Percentiles rank a stretch among this genome's conserved stretches.
These are phyloP conservation scores for Pezicula radicicola DNA, from an alignment of 2,329 filamentous ascomycete genomes.

Conservation along the genomic window DNA sequence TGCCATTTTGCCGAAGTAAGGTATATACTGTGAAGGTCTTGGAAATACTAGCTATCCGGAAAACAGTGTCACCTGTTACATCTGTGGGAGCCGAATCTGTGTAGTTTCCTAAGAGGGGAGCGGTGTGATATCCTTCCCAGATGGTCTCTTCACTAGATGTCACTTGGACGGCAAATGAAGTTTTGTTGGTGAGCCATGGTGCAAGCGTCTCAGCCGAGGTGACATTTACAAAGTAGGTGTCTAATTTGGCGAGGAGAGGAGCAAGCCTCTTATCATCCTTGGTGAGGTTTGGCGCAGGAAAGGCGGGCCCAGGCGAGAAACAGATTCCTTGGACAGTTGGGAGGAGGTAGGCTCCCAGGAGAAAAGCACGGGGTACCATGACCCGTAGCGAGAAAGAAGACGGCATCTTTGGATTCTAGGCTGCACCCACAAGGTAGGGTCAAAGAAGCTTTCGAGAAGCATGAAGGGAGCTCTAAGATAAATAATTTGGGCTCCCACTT, in stretches of 20 bases:
- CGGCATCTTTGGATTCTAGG: too few relatives aligned
- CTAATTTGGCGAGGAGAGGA: neutral
- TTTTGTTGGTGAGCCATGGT: neutral
- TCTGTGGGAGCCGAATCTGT: neutral
- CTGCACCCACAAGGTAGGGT: too few relatives aligned
- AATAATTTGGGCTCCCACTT: too few relatives aligned
- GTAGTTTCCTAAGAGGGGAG: neutral
- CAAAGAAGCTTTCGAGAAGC: too few relatives aligned
- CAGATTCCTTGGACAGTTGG: neutral
- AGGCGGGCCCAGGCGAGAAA: neutral
- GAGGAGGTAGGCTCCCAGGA: too few relatives aligned
- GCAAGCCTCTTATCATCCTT: neutral
- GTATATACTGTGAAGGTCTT: slow-evolving; percentile 39
- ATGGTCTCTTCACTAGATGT: neutral
- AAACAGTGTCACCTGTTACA: slow-evolving; percentile 29
- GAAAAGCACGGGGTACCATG: too few relatives aligned
- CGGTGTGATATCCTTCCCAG: neutral
- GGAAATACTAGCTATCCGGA: slow-evolving; percentile 36
- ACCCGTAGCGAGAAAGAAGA: too few relatives aligned
- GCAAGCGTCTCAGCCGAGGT: neutral
- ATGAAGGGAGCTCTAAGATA: too few relatives aligned
- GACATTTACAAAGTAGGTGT: neutral
- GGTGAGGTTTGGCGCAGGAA: neutral
- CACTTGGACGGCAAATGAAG: neutral
- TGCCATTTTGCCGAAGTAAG: slow-evolving; percentile 23